These are phyloP conservation scores for Hygrocybe punicea DNA, from an alignment of 768 basidiomycete species.

Conservation along the genomic window DNA sequence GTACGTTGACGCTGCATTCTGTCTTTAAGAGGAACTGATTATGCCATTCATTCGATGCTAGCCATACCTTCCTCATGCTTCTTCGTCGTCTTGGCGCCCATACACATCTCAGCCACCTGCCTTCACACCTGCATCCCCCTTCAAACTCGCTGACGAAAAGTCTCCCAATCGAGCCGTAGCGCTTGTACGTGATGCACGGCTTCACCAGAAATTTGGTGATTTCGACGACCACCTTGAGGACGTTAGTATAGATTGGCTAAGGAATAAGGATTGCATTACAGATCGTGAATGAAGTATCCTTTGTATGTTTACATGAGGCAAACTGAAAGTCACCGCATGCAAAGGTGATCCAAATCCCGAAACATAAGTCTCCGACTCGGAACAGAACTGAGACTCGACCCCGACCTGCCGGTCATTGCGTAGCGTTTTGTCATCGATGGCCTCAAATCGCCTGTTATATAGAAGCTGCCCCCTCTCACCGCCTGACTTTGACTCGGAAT, in stretches of 20 bases:
- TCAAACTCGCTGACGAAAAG: slow-evolving; percentile 46
- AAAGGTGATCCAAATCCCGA: too few relatives aligned
- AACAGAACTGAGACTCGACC: too few relatives aligned
- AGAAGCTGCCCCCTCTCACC: too few relatives aligned
- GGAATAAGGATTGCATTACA: slow-evolving; percentile 25
- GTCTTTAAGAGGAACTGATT: background rate
- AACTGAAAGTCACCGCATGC: background rate
- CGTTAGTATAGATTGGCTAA: slow-evolving; percentile 55
- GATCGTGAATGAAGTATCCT: background rate
- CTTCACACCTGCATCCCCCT: slow-evolving; percentile 45
- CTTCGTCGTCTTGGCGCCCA: slow-evolving; percentile 48
- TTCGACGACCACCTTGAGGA: slow-evolving; percentile 84
- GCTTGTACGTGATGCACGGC: slow-evolving; percentile 48
- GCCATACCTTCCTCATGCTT: slow-evolving; percentile 50
- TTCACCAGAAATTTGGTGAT: slow-evolving; percentile 64
- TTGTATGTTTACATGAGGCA: background rate
- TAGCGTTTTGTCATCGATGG: slow-evolving; percentile 2
- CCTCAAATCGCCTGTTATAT: too few relatives aligned
- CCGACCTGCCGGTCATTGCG: background rate
- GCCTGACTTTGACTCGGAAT: too few relatives aligned
- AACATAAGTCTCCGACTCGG: too few relatives aligned
- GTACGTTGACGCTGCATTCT: slow-evolving; percentile 39
- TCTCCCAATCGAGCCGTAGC: slow-evolving; percentile 47
- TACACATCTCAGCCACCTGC: slow-evolving; percentile 35
- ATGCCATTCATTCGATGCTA: slow-evolving; percentile 18